Percentiles rank a stretch among this genome's conserved stretches.
phyloP scores from a whole-genome alignment of 495 filamentous ascomycete species.

The Cryomyces antarcticus region DNA sequence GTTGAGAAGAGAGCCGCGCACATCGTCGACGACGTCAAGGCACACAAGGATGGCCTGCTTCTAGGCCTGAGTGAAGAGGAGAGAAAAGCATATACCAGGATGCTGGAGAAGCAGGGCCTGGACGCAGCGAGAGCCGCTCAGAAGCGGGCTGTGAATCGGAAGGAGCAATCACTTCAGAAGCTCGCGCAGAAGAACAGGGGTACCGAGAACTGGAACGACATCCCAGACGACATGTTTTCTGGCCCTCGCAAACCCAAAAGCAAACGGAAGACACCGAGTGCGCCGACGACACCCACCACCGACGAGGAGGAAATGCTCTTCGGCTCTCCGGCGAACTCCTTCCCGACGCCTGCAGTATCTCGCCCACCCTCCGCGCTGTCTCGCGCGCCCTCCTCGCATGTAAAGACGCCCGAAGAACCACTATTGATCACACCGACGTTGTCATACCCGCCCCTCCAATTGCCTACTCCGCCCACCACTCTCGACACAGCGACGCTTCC shows the following conservation, averaged over 20 bases:
- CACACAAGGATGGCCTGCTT: constrained; percentile 38
- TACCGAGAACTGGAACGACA: neutral
- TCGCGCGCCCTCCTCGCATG: neutral
- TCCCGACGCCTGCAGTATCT: constrained; percentile 1
- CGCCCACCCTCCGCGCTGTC: neutral
- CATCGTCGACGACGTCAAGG: constrained; percentile 53
- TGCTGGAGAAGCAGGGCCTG: constrained; percentile 21
- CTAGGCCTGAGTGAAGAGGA: constrained; percentile 32
- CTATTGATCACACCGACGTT: constrained; percentile 35
- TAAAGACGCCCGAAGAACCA: neutral
- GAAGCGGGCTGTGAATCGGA: constrained; percentile 22
- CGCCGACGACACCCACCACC: neutral
- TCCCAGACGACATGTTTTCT: neutral
- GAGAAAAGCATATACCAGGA: constrained; percentile 18
- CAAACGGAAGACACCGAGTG: too few species aligned
- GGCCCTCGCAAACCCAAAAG: neutral
- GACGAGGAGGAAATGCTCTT: constrained; percentile 25
- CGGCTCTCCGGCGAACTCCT: constrained; percentile 9
- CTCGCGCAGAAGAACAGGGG: neutral
- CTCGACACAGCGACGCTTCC: constrained; percentile 12
- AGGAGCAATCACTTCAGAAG: constrained; percentile 19
- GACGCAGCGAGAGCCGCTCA: constrained; percentile 22
- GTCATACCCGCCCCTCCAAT: constrained; percentile 31
- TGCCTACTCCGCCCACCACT: constrained; percentile 12
- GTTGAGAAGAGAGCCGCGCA: constrained; percentile 63